A percentile compares a stretch with the other conserved stretches of the same genome.
Conservation (phyloP, 164 flowering plant genomes). For the Macadamia integrifolia region DNA sequence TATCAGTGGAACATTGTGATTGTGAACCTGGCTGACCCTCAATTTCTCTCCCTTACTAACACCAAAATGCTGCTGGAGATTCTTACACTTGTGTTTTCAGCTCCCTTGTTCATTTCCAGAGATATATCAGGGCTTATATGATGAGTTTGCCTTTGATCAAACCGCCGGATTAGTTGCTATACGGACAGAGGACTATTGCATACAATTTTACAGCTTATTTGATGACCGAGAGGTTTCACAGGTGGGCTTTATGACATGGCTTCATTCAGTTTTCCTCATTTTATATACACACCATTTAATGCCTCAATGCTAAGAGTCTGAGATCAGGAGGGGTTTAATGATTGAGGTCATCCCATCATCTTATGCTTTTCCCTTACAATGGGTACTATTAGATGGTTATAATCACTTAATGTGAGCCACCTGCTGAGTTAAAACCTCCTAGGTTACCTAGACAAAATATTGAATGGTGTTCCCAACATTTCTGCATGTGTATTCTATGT, state of each 20-base stretch:
- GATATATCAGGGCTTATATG: conserved; percentile 25
- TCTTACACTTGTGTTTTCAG: conserved; percentile 36
- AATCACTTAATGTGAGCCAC: too few relatives aligned
- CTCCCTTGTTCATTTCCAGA: conserved; percentile 56
- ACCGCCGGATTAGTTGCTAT: conserved; percentile 62
- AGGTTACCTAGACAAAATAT: too few relatives aligned
- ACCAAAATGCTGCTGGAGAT: not conserved
- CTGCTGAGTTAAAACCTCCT: too few relatives aligned
- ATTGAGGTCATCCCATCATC: too few relatives aligned
- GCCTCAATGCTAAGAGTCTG: too few relatives aligned
- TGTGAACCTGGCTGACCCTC: not conserved
- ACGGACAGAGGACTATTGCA: conserved; percentile 57
- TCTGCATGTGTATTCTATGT: not conserved
- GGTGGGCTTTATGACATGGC: conserved; percentile 29
- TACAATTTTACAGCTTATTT: conserved; percentile 79
- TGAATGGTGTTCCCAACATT: too few relatives aligned
- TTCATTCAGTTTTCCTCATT: too few relatives aligned
- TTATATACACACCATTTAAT: too few relatives aligned
- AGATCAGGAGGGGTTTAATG: too few relatives aligned
- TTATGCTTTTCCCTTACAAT: too few relatives aligned
- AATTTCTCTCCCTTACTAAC: not conserved
- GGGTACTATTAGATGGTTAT: too few relatives aligned
- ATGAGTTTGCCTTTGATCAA: conserved; percentile 42
- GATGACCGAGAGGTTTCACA: conserved; percentile 70
- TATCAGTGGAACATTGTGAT: not conserved